Evolutionary conservation across 495 filamentous ascomycete genomes (phyloP).

Genomic region (Rostrohypoxylon terebratum): DNA sequence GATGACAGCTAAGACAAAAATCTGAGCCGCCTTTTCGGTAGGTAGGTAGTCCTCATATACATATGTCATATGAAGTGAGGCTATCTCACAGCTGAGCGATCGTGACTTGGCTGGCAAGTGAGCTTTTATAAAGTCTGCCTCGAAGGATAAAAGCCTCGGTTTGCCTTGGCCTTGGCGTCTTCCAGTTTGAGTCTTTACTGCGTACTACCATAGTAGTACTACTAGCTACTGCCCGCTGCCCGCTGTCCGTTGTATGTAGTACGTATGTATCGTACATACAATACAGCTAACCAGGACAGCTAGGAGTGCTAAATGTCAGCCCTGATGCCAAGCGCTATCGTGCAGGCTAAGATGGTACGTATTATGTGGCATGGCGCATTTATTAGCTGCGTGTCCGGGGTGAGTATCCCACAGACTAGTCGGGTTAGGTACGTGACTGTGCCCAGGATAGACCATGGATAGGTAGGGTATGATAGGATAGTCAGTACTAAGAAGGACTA

Average conservation of each 20-base stretch:
- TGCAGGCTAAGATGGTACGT: conserved; percentile 19
- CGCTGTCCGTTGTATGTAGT: not conserved
- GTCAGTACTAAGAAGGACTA: too few species aligned
- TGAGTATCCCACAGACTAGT: conserved; percentile 13
- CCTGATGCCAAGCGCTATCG: conserved; percentile 26
- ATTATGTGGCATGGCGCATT: conserved; percentile 6
- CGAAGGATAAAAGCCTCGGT: conserved; percentile 19
- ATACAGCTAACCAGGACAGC: conserved; percentile 16
- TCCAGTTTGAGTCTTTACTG: conserved; percentile 13
- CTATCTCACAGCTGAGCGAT: conserved; percentile 6
- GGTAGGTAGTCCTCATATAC: not conserved
- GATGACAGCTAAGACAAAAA: conserved; percentile 3
- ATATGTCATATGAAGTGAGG: conserved; percentile 2
- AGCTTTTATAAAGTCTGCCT: conserved; percentile 34
- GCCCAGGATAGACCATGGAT: not conserved
- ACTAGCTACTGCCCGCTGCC: not conserved
- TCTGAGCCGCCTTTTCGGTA: conserved; percentile 22
- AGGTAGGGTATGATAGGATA: conserved; percentile 19
- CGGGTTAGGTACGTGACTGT: not conserved
- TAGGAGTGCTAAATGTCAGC: conserved; percentile 20
- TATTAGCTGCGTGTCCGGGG: conserved; percentile 37
- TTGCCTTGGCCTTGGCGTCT: not conserved
- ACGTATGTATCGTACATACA: too few species aligned
- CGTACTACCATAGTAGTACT: not conserved
- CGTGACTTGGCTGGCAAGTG: not conserved